Conservation (phyloP, 306 rosid genomes). For the Quillaja saponaria region DNA sequence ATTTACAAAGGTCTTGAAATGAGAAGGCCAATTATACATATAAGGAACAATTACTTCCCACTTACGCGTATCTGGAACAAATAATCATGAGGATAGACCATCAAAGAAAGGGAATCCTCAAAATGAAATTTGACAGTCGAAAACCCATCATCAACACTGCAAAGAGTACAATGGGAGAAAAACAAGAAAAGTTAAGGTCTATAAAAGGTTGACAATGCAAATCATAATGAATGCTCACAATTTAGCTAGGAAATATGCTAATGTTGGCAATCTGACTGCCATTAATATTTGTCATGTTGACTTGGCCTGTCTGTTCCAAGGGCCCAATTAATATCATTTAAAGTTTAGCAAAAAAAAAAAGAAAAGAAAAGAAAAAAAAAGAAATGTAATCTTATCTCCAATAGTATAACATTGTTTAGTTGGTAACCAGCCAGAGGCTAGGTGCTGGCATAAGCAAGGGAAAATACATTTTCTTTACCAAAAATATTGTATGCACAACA, state of each 20-base stretch:
- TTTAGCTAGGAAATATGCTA: no score
- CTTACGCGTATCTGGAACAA: slow-evolving; percentile 54
- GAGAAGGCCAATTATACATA: no score
- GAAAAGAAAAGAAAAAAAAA: no score
- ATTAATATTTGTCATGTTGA: no score
- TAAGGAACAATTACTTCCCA: not conserved
- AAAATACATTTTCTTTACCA: not conserved
- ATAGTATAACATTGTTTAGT: slow-evolving; percentile 13
- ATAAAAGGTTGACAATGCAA: slow-evolving; percentile 18
- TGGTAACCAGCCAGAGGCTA: not conserved
- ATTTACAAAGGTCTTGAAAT: no score
- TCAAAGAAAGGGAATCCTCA: slow-evolving; percentile 50
- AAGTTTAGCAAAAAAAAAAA: no score
- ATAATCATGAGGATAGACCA: slow-evolving; percentile 69
- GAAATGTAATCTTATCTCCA: not conserved
- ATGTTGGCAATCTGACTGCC: no score
- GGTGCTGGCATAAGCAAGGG: not conserved
- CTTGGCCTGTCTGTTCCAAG: no score
- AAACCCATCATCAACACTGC: slow-evolving; percentile 74
- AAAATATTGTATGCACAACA: no score
- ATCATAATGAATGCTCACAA: slow-evolving; percentile 20
- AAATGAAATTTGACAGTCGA: slow-evolving; percentile 63
- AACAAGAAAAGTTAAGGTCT: slow-evolving; percentile 24
- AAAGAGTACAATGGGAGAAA: slow-evolving; percentile 11
- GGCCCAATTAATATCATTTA: no score